Base-by-base conservation (phyloP, 2,329 filamentous ascomycete genomes). In the Achaetomium macrosporum region DNA sequence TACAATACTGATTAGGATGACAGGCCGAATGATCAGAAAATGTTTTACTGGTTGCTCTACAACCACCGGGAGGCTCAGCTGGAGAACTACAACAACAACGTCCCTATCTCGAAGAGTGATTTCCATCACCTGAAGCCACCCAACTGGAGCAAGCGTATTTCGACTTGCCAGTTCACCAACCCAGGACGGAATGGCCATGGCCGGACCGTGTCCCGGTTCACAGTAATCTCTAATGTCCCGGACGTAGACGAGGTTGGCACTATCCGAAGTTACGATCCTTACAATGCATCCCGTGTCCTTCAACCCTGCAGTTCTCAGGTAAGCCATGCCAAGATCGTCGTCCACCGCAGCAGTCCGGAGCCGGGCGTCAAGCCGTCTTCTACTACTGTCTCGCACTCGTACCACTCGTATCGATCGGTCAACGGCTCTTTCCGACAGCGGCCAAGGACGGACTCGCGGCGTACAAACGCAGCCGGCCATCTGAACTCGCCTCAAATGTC, bases 51-150 rank as follows among this genome's bases (percentile, higher is more conserved):
- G 69, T 79, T 95, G 17, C 78, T 99, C 8, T 72, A 86, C 59
- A 87, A 85, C 67, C 95, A 96, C 67, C 82, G 88, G 42, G 84
- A 95, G 58, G 84, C 89, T 57, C 85, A 93, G 61, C 70, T 95
- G 1, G 91, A 97, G 66, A 88, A 96, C 64, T 97, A 93, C 65
- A 86, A 86, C 54, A 83, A 84, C 30, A 81, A 87, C 19, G 73
- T 96, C 51, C 82, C 82, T n/a, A 87, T 93, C 65, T 96, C 92
- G 1, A 80, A 85, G 51, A 96, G 90, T 68, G 92, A 97, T 64
- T 93, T 95, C 62, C 92, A 96, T 63, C 90, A 95, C 63, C 79
- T 88, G 36, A 77, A 76, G 51, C 80, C 82, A 11, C 69, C 73
- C 0, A 70, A 73, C 29, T 80, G 81, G 73, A 78, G 76, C 57